These are phyloP conservation scores for Dunaliella primolecta DNA, from an alignment of 139 green algal species.

Conservation along the genomic window DNA sequence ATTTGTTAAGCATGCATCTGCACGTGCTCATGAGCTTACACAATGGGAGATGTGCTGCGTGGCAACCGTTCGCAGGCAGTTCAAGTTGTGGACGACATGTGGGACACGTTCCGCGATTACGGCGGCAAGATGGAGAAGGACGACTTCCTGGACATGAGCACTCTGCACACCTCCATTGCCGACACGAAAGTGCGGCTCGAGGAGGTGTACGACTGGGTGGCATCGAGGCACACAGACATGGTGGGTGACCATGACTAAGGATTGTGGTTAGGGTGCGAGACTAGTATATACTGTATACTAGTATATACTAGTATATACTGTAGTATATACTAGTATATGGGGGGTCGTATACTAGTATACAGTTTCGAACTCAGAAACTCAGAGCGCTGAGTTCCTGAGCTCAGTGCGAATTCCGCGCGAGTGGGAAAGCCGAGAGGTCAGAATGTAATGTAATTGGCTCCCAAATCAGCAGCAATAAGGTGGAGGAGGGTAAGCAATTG, in stretches of 20 bases:
- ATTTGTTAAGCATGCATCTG: neutral
- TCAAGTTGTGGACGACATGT: conserved; percentile 29
- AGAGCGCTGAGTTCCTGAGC: no score
- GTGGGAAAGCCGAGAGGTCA: no score
- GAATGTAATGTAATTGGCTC: no score
- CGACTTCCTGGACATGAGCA: conserved; percentile 17
- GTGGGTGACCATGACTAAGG: neutral
- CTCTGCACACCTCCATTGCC: neutral
- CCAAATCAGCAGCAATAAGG: no score
- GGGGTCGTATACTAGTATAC: no score
- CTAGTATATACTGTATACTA: no score
- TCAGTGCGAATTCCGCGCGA: no score
- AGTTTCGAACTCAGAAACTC: no score
- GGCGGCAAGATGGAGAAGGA: conserved; percentile 33
- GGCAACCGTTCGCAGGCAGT: conserved; percentile 13
- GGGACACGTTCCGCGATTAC: conserved; percentile 39
- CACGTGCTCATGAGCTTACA: neutral
- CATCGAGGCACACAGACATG: neutral
- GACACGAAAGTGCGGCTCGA: conserved; percentile 3
- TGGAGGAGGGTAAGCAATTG: no score
- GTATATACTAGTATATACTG: no score
- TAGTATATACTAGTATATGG: no score
- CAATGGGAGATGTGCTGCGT: no score
- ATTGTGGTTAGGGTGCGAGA: conserved; percentile 1
- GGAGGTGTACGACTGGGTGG: conserved; percentile 9